Evolutionary conservation across 2,329 filamentous ascomycete species (phyloP).

Genomic region (Penicillium sp.): DNA sequence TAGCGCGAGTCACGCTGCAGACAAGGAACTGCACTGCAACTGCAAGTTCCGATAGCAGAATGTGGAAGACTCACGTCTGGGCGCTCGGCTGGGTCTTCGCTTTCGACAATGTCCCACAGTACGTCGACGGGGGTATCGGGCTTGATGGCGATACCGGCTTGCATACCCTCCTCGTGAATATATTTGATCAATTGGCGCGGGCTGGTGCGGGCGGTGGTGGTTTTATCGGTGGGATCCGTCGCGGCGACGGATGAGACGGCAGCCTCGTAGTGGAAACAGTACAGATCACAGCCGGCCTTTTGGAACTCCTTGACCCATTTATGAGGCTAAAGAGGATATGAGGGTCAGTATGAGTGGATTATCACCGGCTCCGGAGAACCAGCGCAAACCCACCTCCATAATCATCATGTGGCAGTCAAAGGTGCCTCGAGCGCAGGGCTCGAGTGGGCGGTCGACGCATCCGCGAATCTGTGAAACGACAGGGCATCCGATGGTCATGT

Average conservation of each 20-base stretch:
- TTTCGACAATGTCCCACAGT: slow-evolving; percentile 82
- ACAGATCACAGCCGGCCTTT: slow-evolving; percentile 91
- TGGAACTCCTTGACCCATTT: slow-evolving; percentile 97
- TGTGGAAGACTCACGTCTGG: slow-evolving; percentile 86
- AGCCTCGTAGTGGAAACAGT: slow-evolving; percentile 99
- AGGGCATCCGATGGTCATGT: slow-evolving; percentile 93
- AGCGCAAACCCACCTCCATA: slow-evolving; percentile 62
- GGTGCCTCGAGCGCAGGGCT: slow-evolving; percentile 71
- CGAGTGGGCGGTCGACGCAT: slow-evolving; percentile 70
- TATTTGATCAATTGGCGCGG: slow-evolving; percentile 82
- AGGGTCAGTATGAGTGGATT: neutral
- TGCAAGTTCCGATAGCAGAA: neutral
- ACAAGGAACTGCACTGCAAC: neutral
- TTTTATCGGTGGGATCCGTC: slow-evolving; percentile 65
- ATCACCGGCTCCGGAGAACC: neutral
- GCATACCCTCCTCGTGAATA: slow-evolving; percentile 81
- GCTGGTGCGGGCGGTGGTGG: slow-evolving; percentile 63
- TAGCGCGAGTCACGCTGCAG: too few relatives aligned
- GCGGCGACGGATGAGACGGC: slow-evolving; percentile 77
- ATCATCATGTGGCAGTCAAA: slow-evolving; percentile 99
- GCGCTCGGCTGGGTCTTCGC: slow-evolving; percentile 62
- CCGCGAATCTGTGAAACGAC: slow-evolving; percentile 90
- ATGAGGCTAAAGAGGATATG: slow-evolving; percentile 61
- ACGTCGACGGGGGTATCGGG: slow-evolving; percentile 86
- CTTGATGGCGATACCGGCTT: slow-evolving; percentile 93